Conservation (phyloP, 805 yeast genomes). For the Metschnikowia corniflorae region DNA sequence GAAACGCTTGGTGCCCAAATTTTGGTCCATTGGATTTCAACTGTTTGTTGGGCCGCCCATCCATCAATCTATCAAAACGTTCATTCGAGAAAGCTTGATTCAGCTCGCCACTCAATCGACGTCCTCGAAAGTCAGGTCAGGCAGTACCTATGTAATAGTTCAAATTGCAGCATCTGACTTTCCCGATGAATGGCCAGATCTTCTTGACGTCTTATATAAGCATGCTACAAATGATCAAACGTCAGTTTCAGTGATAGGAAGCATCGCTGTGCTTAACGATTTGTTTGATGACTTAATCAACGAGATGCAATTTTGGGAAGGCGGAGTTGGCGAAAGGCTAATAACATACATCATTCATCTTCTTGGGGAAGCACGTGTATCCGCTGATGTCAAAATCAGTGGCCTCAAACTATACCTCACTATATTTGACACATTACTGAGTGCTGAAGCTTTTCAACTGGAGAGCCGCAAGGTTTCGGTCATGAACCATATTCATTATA, state of each 20-base stretch:
- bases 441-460: conserved; percentile 44
- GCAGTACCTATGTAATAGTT: conserved; percentile 71
- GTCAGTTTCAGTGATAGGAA: conserved; percentile 45
- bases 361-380: conserved; percentile 23
- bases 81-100: conserved; percentile 51
- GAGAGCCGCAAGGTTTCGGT: conserved; percentile 36
- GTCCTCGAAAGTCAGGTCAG: conserved; percentile 58
- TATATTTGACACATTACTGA: conserved; percentile 50
- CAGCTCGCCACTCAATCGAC: conserved; percentile 39
- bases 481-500: conserved; percentile 20
- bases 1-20: conserved; percentile 62
- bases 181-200: conserved; percentile 94
- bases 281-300: conserved; percentile 81
- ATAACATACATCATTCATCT: conserved; percentile 47
- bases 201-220: conserved; percentile 48
- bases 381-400: conserved; percentile 41
- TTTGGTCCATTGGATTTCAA: conserved; percentile 83
- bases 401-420: conserved; percentile 52
- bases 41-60: conserved; percentile 69
- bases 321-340: conserved; percentile 58
- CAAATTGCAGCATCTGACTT: conserved; percentile 86
- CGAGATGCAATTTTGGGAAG: conserved; percentile 82
- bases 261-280: conserved; percentile 62
- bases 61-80: conserved; percentile 46
- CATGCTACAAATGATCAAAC: conserved; percentile 31